Base-by-base conservation (phyloP, 225 moss, liverwort and hornwort genomes). In the Pleurozium schreberi region DNA sequence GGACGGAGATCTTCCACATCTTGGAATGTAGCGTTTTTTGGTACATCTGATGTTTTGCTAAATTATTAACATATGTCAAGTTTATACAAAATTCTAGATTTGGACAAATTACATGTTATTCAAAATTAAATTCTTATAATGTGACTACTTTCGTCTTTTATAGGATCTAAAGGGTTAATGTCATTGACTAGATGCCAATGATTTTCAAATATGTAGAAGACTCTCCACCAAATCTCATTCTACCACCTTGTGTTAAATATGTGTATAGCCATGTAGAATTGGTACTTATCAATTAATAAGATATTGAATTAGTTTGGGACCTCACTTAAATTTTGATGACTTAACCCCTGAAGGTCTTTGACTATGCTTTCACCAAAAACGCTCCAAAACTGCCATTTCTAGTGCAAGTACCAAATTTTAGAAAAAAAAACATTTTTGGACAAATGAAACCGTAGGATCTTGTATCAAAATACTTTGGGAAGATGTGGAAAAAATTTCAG, bases 261-360 rank as follows among this genome's bases (percentile, higher is more conserved):
- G 7, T 1, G 2, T 75, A 49, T n/a, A n/a, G 20, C 49, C 8
- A 33, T 20, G 1, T 31, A 49, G 20, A 49, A 33, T 33, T 0
- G 0, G 1, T 12, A 33, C 2, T 18, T 31, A 45, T 18, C 0
- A 0, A 47, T 19, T 7, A 1, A 31, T 30, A 12, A 8, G 12
- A 49, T 75, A 31, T 49, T 75, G 19, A 47, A 74, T 74, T 74
- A 30, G 10, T 31, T 74, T 31, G 4, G 49, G 11, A 1, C 74
- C 2, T 18, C 7, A 18, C 0, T 47, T 31, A 74, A 74, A 49
- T 18, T 17, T 47, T 75, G 20, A 70, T 1, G 7, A 49, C 31
- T 19, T n/a, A n/a, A n/a, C n/a, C n/a, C n/a, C n/a, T n/a, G n/a
- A n/a, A n/a, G n/a, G n/a, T n/a, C n/a, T n/a, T n/a, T n/a, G n/a